A percentile compares a stretch with the other conserved stretches of the same genome.
These are phyloP conservation scores for Arthrobotrys sphaeroides DNA, from an alignment of 2,329 filamentous ascomycete genomes.

Conservation along the genomic window DNA sequence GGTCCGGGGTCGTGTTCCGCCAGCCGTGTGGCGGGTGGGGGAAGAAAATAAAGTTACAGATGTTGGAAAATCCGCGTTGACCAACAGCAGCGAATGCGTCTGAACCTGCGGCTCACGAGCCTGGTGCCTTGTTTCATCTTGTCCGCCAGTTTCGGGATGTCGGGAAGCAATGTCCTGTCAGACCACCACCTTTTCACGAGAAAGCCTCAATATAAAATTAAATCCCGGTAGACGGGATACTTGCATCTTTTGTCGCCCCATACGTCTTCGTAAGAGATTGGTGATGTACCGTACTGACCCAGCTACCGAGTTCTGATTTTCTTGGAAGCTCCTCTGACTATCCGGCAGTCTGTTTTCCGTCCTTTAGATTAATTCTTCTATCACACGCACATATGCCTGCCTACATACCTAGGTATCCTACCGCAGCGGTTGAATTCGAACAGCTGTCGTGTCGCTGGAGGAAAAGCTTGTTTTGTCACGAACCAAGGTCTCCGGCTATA, in stretches of 20 bases:
- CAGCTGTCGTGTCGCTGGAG: neutral
- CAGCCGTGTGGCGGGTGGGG: constrained; percentile 21
- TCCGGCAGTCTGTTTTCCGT: neutral
- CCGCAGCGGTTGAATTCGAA: neutral
- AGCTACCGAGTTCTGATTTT: constrained; percentile 35
- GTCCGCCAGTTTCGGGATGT: constrained; percentile 51
- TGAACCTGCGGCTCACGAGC: constrained; percentile 33
- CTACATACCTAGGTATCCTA: neutral
- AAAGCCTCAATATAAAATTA: constrained; percentile 14
- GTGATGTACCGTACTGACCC: constrained; percentile 32
- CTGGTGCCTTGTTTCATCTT: constrained; percentile 49
- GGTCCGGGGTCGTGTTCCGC: constrained; percentile 50
- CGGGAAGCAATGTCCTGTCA: constrained; percentile 53
- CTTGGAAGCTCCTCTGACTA: neutral
- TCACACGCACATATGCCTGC: neutral
- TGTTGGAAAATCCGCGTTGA: constrained; percentile 51
- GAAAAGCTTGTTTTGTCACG: constrained; percentile 50
- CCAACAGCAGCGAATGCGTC: neutral
- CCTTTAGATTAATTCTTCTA: neutral
- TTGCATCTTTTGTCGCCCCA: neutral
- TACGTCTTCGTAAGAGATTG: constrained; percentile 39
- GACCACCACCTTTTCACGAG: constrained; percentile 13
- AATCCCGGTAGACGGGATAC: constrained; percentile 19
- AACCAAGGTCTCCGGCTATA: constrained; percentile 46
- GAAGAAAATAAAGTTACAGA: neutral